Evolutionary conservation across 371 early-diverging fungal species (phyloP).

Genomic region (Mucor racemosus): DNA sequence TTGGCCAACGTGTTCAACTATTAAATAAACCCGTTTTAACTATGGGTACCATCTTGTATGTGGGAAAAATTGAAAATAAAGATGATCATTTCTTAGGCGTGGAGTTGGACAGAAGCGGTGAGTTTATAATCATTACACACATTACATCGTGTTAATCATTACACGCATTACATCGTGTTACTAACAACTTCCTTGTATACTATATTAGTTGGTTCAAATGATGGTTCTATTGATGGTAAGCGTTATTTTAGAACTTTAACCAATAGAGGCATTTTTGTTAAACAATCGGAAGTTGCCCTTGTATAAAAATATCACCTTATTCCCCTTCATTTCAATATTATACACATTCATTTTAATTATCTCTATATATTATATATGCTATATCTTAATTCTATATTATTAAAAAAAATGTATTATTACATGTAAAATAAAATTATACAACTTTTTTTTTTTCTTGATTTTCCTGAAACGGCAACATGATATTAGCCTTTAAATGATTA

Average conservation of each 20-base stretch:
- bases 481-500: too few species aligned
- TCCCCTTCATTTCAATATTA: background rate
- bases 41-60: constrained; percentile 31
- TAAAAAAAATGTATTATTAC: too few species aligned
- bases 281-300: constrained; percentile 16
- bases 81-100: constrained; percentile 25
- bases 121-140: background rate
- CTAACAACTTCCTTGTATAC: background rate
- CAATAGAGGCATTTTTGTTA: constrained; percentile 26
- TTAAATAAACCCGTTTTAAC: constrained; percentile 34
- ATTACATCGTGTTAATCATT: background rate
- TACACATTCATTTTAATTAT: background rate
- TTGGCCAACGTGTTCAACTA: constrained; percentile 32
- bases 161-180: background rate
- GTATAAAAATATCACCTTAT: background rate
- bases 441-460: too few species aligned
- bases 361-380: too few species aligned
- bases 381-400: too few species aligned
- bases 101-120: constrained; percentile 36
- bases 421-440: too few species aligned
- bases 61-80: constrained; percentile 21
- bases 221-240: constrained; percentile 39
- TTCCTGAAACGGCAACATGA: too few species aligned
- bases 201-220: constrained; percentile 37
- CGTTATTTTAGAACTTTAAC: constrained; percentile 29